Conservation (phyloP, 768 basidiomycete species). For the Suillus alpinus region DNA sequence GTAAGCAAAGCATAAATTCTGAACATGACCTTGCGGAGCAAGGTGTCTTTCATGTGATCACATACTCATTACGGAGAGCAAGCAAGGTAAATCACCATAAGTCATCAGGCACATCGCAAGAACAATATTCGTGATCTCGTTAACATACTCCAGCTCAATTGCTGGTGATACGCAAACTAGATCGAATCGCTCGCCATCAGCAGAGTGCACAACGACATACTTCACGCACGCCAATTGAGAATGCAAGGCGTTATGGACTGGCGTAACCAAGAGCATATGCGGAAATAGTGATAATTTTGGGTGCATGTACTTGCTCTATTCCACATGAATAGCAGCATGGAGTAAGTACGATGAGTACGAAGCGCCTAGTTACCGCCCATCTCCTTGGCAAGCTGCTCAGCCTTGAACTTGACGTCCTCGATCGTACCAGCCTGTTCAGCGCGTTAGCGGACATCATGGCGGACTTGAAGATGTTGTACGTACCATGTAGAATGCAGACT, state of each 20-base stretch:
- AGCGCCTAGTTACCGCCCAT: slow-evolving; percentile 51
- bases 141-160: neutral
- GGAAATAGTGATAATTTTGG: slow-evolving; percentile 6
- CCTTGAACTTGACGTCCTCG: slow-evolving; percentile 96
- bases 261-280: neutral
- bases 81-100: too few relatives aligned
- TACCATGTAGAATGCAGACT: slow-evolving; percentile 98
- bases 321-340: slow-evolving; percentile 2
- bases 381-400: slow-evolving; percentile 95
- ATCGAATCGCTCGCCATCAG: neutral
- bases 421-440: slow-evolving; percentile 74
- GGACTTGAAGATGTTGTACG: slow-evolving; percentile 12
- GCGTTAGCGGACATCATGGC: slow-evolving; percentile 1
- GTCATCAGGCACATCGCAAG: neutral
- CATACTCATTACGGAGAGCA: too few relatives aligned
- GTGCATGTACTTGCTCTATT: slow-evolving; percentile 13
- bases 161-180: neutral
- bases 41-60: too few relatives aligned
- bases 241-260: neutral
- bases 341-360: slow-evolving; percentile 4
- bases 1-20: too few relatives aligned
- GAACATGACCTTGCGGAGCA: too few relatives aligned
- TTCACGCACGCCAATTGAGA: neutral
- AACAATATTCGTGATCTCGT: neutral
- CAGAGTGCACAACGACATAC: neutral